These are phyloP conservation scores for Pichia paraexigua DNA, from an alignment of 805 yeast genomes.

Conservation along the genomic window DNA sequence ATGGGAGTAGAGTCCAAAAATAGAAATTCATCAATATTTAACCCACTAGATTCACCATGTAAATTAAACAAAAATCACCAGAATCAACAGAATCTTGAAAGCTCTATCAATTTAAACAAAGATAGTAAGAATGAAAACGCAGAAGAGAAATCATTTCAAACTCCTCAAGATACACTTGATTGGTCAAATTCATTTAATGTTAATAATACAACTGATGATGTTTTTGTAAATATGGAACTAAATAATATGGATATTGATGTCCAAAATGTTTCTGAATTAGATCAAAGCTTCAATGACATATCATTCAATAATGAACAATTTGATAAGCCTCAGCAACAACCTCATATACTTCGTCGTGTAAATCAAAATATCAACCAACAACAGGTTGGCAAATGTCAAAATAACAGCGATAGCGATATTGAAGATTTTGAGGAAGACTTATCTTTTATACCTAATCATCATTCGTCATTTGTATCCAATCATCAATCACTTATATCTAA, in stretches of 20 bases:
- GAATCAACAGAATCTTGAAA: background rate
- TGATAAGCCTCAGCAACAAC: background rate
- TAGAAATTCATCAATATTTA: conserved; percentile 9
- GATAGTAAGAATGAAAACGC: background rate
- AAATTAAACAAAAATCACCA: conserved; percentile 3
- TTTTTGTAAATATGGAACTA: conserved; percentile 1
- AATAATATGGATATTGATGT: background rate
- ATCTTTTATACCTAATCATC: background rate
- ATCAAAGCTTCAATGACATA: background rate
- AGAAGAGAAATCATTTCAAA: conserved; percentile 19
- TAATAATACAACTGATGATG: conserved; percentile 6
- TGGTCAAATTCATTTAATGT: conserved; percentile 28
- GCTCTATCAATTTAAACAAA: background rate
- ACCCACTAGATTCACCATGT: conserved; percentile 19
- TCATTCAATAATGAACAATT: background rate
- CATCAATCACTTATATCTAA: background rate
- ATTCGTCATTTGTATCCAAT: background rate
- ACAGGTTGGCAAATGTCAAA: background rate
- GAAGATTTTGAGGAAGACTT: background rate
- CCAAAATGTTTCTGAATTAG: background rate
- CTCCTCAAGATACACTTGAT: conserved; percentile 30
- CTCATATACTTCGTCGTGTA: background rate
- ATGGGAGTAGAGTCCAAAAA: conserved; percentile 12
- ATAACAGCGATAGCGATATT: background rate
- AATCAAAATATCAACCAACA: background rate